A percentile compares a stretch with the other conserved stretches of the same genome.
Evolutionary conservation across 169 alveolate species (phyloP).

Genomic region (Cytauxzoon felis): DNA sequence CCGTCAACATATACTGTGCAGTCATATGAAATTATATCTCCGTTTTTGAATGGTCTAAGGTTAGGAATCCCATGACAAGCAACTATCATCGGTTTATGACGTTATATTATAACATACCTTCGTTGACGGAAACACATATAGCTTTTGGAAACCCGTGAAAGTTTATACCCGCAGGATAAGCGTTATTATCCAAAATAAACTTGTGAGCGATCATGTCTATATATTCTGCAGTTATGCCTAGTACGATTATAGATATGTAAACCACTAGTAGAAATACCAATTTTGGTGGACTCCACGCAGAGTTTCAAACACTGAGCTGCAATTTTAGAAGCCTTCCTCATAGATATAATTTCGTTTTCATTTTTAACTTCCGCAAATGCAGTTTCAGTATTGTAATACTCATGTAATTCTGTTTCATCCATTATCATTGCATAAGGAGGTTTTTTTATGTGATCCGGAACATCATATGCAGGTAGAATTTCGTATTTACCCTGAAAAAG

Average conservation of each 20-base stretch:
- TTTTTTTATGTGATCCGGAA: constrained; percentile 63
- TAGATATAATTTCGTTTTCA: constrained; percentile 35
- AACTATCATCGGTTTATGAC: constrained; percentile 40
- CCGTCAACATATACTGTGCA: constrained; percentile 86
- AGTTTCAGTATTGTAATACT: constrained; percentile 16
- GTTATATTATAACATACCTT: constrained; percentile 45
- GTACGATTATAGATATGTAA: not conserved
- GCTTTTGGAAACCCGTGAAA: constrained; percentile 90
- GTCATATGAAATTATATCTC: constrained; percentile 87
- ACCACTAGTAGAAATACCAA: not conserved
- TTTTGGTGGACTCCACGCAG: constrained; percentile 67
- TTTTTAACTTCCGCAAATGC: constrained; percentile 67
- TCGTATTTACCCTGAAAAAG: constrained; percentile 61
- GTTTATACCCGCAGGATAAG: constrained; percentile 91
- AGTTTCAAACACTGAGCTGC: constrained; percentile 68
- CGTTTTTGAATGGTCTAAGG: constrained; percentile 76
- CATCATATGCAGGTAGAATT: constrained; percentile 41
- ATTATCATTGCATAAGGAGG: constrained; percentile 64
- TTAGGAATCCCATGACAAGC: constrained; percentile 92
- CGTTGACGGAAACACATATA: constrained; percentile 90
- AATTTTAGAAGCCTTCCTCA: constrained; percentile 67
- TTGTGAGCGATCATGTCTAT: constrained; percentile 85
- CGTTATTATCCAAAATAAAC: constrained; percentile 77
- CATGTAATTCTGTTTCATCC: constrained; percentile 18
- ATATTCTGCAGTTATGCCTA: constrained; percentile 85